Conservation (phyloP, 257 asterid species). For the Apocynum venetum region DNA sequence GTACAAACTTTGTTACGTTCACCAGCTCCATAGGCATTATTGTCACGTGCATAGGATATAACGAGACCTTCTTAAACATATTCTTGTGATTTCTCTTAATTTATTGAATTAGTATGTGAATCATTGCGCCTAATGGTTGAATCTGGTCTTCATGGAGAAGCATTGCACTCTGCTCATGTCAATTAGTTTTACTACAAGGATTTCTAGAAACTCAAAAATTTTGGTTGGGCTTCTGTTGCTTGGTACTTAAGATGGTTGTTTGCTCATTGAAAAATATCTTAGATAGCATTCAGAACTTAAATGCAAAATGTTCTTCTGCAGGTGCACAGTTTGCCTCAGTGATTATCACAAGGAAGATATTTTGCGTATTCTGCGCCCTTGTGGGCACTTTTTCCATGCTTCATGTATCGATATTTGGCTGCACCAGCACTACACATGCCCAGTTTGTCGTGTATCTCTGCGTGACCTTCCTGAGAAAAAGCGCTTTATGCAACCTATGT, state of each 20-base stretch:
- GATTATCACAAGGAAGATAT: conserved; percentile 71
- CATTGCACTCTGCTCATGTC: not conserved
- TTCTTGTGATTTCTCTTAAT: not conserved
- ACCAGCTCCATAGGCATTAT: too few species aligned
- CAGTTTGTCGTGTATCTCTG: conserved; percentile 80
- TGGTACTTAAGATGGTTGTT: not conserved
- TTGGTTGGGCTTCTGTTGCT: not conserved
- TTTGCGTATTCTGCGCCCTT: conserved; percentile 53
- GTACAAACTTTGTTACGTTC: too few species aligned
- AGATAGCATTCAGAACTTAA: not conserved
- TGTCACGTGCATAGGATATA: not conserved
- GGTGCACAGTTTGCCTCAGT: conserved; percentile 74
- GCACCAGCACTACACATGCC: conserved; percentile 73
- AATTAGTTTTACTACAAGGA: not conserved
- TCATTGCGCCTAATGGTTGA: not conserved
- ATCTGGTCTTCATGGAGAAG: not conserved
- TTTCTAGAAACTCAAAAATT: not conserved
- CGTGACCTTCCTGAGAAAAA: conserved; percentile 53
- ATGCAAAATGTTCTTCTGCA: conserved; percentile 13
- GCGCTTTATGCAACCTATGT: conserved; percentile 63
- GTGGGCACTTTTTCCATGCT: conserved; percentile 79
- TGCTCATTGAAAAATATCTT: not conserved
- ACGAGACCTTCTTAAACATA: not conserved
- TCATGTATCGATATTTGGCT: conserved; percentile 80
- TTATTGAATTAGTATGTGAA: not conserved